Evolutionary conservation across 2,329 filamentous ascomycete genomes (phyloP).

Genomic region (Trichophyton schoenleinii): DNA sequence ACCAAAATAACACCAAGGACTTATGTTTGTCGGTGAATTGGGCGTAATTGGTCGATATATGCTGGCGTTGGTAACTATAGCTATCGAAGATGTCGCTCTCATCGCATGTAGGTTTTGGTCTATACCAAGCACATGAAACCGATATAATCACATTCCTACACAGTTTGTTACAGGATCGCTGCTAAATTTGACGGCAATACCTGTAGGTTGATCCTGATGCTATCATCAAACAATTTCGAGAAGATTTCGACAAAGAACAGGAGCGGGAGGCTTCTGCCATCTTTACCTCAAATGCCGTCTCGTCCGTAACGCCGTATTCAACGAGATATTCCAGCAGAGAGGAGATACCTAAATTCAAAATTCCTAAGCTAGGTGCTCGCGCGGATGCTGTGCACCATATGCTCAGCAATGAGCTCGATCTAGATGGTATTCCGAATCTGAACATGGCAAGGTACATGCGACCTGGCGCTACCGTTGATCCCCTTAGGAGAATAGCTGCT

Average conservation of each 20-base stretch:
- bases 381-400: slow-evolving; percentile 55
- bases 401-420: slow-evolving; percentile 49
- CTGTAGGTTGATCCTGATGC: slow-evolving; percentile 19
- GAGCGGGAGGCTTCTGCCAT: slow-evolving; percentile 14
- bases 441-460: slow-evolving; percentile 46
- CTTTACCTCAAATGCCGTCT: slow-evolving; percentile 18
- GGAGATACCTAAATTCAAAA: slow-evolving; percentile 24
- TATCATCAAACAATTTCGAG: slow-evolving; percentile 18
- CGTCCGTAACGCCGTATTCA: slow-evolving; percentile 22
- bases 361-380: slow-evolving; percentile 22
- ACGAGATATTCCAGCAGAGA: slow-evolving; percentile 23
- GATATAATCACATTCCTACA: not conserved
- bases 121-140: not conserved
- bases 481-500: not conserved
- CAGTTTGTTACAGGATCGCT: not conserved
- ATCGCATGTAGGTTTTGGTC: slow-evolving; percentile 6
- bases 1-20: not conserved
- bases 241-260: slow-evolving; percentile 16
- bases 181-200: not conserved
- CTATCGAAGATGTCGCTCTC: slow-evolving; percentile 6
- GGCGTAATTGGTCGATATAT: not conserved
- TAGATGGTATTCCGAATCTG: slow-evolving; percentile 54
- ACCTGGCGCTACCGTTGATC: not conserved
- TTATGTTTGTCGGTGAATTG: not conserved
- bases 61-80: not conserved